These are phyloP conservation scores for Trichosanthes cucumerina DNA, from an alignment of 306 rosid species.

Conservation along the genomic window DNA sequence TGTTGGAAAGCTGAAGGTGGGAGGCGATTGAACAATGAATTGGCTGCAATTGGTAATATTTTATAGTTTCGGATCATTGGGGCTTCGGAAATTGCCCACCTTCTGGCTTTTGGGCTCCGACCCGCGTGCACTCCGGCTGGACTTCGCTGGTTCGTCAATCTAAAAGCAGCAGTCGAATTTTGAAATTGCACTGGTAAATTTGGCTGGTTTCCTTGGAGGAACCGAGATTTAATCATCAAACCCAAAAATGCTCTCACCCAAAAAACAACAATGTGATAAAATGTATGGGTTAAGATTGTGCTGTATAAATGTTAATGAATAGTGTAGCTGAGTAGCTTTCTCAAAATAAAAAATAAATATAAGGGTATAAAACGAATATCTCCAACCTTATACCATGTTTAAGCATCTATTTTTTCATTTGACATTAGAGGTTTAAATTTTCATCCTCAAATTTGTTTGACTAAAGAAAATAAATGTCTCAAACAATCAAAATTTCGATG, in stretches of 20 bases:
- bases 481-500: too few relatives aligned
- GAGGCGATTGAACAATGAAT: neutral
- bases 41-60: neutral
- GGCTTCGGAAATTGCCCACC: neutral
- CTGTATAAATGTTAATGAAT: too few relatives aligned
- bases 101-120: neutral
- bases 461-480: too few relatives aligned
- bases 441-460: too few relatives aligned
- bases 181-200: neutral
- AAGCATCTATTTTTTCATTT: too few relatives aligned
- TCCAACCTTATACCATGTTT: too few relatives aligned
- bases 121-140: conserved; percentile 9
- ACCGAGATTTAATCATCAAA: neutral
- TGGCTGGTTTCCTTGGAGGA: neutral
- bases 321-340: too few relatives aligned
- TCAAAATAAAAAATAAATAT: too few relatives aligned
- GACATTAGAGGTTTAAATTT: too few relatives aligned
- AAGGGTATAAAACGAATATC: too few relatives aligned
- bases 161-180: neutral
- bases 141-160: neutral
- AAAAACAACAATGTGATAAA: neutral
- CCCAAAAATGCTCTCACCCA: too few relatives aligned
- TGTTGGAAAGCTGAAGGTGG: neutral
- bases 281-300: neutral
- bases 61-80: conserved; percentile 8